Conservation (phyloP, 1,139 yeast genomes). For the Scheffersomyces quercinus region DNA sequence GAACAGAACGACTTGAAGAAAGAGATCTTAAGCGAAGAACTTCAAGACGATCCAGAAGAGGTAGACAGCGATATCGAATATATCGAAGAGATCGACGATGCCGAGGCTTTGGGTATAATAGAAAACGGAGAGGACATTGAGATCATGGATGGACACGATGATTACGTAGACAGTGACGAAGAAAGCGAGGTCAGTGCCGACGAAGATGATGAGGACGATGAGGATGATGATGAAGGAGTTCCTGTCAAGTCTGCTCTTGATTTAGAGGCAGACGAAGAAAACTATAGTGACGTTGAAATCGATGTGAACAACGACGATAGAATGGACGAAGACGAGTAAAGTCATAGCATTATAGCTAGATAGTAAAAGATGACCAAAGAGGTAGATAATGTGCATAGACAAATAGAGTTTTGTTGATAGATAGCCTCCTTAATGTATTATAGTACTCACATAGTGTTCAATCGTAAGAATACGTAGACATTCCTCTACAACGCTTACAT, state of each 20-base stretch:
- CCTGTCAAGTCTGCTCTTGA: constrained; percentile 21
- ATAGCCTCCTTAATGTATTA: not conserved
- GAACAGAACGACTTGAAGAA: constrained; percentile 70
- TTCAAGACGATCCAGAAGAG: constrained; percentile 27
- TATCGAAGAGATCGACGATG: constrained; percentile 44
- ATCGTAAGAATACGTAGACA: not conserved
- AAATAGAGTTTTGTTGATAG: no score
- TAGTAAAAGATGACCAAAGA: not conserved
- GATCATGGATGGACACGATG: constrained; percentile 20
- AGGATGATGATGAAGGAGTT: constrained; percentile 16
- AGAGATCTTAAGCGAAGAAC: constrained; percentile 39
- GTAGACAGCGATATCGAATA: constrained; percentile 40
- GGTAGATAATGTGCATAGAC: no score
- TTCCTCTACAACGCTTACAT: not conserved
- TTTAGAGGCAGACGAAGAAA: constrained; percentile 22
- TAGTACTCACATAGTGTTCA: not conserved
- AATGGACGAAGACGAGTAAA: constrained; percentile 1
- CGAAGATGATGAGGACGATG: constrained; percentile 19
- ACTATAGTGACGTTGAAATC: constrained; percentile 31
- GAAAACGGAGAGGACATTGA: constrained; percentile 20
- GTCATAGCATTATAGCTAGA: not conserved
- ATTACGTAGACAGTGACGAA: constrained; percentile 17
- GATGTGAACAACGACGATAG: constrained; percentile 15
- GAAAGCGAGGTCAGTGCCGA: constrained; percentile 18
- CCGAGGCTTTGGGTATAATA: constrained; percentile 26